Evolutionary conservation across 768 basidiomycete genomes (phyloP).

Genomic region (Candolleomyces eurysporus): DNA sequence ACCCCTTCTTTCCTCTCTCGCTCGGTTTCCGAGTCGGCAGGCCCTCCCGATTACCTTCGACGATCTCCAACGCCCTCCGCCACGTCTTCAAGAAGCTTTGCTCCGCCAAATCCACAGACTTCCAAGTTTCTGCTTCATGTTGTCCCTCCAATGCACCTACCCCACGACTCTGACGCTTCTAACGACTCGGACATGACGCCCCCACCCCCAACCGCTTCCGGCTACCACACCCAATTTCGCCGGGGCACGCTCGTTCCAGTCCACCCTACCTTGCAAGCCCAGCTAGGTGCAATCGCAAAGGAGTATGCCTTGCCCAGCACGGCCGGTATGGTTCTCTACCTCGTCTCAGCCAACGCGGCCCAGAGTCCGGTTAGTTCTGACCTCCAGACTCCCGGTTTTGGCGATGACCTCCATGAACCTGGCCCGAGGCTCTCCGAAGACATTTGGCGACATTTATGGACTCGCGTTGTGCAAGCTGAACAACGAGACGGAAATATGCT

Average conservation of each 20-base stretch:
- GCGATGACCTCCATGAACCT: conserved; percentile 46
- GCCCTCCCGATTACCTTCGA: conserved; percentile 35
- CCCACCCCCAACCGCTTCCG: conserved; percentile 58
- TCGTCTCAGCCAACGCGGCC: conserved; percentile 41
- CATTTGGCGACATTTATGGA: conserved; percentile 88
- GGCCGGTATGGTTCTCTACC: conserved; percentile 78
- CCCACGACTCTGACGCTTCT: conserved; percentile 52
- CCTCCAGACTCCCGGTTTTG: conserved; percentile 10
- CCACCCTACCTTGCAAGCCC: conserved; percentile 77
- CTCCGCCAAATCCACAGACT: conserved; percentile 34
- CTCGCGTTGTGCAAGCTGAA: conserved; percentile 64
- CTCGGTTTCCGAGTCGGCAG: conserved; percentile 32
- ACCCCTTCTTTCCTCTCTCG: conserved; percentile 29
- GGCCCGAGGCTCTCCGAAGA: conserved; percentile 86
- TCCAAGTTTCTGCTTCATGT: conserved; percentile 82
- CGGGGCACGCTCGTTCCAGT: conserved; percentile 88
- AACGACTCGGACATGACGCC: conserved; percentile 47
- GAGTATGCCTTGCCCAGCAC: conserved; percentile 93
- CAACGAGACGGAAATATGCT: conserved; percentile 42
- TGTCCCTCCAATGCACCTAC: conserved; percentile 72
- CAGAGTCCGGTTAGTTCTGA: conserved; percentile 14
- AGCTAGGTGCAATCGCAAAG: conserved; percentile 83
- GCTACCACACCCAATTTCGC: conserved; percentile 77
- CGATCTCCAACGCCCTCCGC: conserved; percentile 55
- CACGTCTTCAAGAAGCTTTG: conserved; percentile 31